Percentiles rank a stretch among this genome's conserved stretches.
Conservation (phyloP, 2,329 filamentous ascomycete genomes). For the Fusarium albosuccineum region DNA sequence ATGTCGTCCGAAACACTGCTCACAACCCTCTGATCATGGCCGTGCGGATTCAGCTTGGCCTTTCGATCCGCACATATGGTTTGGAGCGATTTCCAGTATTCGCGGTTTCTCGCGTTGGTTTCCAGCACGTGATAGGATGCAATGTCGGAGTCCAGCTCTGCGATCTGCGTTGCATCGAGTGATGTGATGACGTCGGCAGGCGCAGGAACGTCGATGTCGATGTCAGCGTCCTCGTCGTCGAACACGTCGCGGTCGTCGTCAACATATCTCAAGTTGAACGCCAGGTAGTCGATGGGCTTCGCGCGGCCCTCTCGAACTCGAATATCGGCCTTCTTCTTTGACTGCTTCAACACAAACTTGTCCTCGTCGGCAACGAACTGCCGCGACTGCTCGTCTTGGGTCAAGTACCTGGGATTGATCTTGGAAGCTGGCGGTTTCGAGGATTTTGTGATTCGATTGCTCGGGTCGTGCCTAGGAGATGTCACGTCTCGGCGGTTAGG, state of each 20-base stretch:
- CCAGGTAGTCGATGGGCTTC: slow-evolving; percentile 92
- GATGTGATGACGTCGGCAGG: slow-evolving; percentile 85
- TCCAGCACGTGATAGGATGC: slow-evolving; percentile 84
- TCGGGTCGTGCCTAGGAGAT: slow-evolving; percentile 67
- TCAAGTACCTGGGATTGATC: slow-evolving; percentile 64
- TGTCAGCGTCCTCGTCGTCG: slow-evolving; percentile 84
- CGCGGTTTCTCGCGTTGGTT: slow-evolving; percentile 79
- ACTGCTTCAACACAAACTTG: slow-evolving; percentile 93
- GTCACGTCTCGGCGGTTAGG: slow-evolving; percentile 63
- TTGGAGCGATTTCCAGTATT: slow-evolving; percentile 94
- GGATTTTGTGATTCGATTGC: slow-evolving; percentile 68
- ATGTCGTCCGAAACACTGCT: slow-evolving; percentile 89
- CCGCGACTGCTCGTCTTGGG: slow-evolving; percentile 81
- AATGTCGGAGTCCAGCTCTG: slow-evolving; percentile 86
- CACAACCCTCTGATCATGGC: slow-evolving; percentile 78
- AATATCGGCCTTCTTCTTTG: slow-evolving; percentile 98
- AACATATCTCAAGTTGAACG: slow-evolving; percentile 89
- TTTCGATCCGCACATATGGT: slow-evolving; percentile 83
- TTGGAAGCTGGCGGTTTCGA: slow-evolving; percentile 46
- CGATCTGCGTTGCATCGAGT: slow-evolving; percentile 74
- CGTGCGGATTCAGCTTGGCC: slow-evolving; percentile 72
- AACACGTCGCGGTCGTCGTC: slow-evolving; percentile 87
- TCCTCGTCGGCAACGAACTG: slow-evolving; percentile 96
- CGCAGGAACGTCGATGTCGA: slow-evolving; percentile 80
- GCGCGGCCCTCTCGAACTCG: slow-evolving; percentile 91